phyloP scores from a whole-genome alignment of 441 rosid species.

The Populus trichocarpa region DNA sequence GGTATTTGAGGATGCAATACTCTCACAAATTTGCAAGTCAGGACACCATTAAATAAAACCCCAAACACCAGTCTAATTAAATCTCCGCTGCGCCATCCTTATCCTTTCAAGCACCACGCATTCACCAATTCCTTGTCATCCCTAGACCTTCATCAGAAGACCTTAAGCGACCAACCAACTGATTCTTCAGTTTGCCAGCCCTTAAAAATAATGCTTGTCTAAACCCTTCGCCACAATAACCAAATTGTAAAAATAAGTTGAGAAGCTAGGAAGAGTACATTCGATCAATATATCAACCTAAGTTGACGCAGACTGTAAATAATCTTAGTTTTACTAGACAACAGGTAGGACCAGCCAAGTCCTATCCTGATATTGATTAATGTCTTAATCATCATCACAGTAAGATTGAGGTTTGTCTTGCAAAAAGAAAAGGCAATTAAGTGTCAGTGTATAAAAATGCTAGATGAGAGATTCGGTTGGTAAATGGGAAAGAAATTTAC shows the following conservation, averaged over 20 bases:
- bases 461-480: not conserved
- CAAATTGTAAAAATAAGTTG: not conserved
- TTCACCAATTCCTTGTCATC: not conserved
- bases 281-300: not conserved
- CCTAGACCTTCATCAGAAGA: not conserved
- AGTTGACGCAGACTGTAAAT: not conserved
- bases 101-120: not conserved
- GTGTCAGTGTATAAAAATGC: not conserved
- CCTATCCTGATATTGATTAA: not conserved
- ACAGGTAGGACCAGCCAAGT: not conserved
- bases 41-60: not conserved
- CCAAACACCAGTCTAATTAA: not conserved
- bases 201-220: not conserved
- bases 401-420: not conserved
- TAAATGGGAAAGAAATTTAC: constrained; percentile 23
- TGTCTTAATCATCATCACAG: not conserved
- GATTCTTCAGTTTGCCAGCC: not conserved
- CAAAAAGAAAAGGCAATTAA: not conserved
- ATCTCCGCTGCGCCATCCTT: not conserved
- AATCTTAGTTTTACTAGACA: not conserved
- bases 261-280: not conserved
- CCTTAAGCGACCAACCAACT: not conserved
- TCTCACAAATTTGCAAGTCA: not conserved
- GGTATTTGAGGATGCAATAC: not conserved
- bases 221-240: not conserved